phyloP scores from a whole-genome alignment of 1,139 yeast genomes.

The Candida sanyaensis region DNA sequence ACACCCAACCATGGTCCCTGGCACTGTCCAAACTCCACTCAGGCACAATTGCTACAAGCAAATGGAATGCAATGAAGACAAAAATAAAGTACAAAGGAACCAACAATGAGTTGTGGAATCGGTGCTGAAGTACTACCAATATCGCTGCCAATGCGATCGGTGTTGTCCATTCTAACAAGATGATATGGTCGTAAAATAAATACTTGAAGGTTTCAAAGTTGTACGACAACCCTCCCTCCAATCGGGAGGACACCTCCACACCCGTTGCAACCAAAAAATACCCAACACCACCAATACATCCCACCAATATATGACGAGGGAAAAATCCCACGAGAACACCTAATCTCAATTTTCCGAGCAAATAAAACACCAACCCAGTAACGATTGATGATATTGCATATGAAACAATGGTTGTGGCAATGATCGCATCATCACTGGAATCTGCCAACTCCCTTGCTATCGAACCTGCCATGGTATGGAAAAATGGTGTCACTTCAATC shows the following conservation, averaged over 20 bases:
- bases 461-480: constrained; percentile 88
- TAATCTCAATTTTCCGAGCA: constrained; percentile 73
- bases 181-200: constrained; percentile 39
- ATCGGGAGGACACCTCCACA: constrained; percentile 80
- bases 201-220: constrained; percentile 54
- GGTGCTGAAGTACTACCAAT: constrained; percentile 63
- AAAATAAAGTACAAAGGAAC: constrained; percentile 80
- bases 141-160: constrained; percentile 67
- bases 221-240: constrained; percentile 73
- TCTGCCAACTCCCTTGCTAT: constrained; percentile 61
- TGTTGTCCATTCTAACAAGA: constrained; percentile 66
- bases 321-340: constrained; percentile 92
- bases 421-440: constrained; percentile 51
- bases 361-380: constrained; percentile 80
- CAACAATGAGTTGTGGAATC: constrained; percentile 69
- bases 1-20: constrained; percentile 82
- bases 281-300: constrained; percentile 98
- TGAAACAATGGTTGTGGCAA: constrained; percentile 86
- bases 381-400: constrained; percentile 81
- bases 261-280: constrained; percentile 90
- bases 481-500: constrained; percentile 98
- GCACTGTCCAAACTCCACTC: constrained; percentile 60
- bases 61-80: constrained; percentile 70
- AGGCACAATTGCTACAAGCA: constrained; percentile 66
- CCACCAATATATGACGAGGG: constrained; percentile 93